Evolutionary conservation across 257 asterid species (phyloP).

Genomic region (Solanum virginianum): DNA sequence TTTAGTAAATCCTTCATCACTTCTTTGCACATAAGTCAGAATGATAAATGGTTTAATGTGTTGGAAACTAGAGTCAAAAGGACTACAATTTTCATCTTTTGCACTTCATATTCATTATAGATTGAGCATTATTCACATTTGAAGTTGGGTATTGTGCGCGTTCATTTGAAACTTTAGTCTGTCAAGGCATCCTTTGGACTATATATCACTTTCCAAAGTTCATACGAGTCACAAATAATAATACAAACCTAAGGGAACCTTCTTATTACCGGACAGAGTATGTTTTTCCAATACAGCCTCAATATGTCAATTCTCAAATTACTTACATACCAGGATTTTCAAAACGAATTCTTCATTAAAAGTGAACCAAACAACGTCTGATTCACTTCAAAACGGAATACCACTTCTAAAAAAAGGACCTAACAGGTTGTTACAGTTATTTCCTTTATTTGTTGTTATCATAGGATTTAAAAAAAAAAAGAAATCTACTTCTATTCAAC

Average conservation of each 20-base stretch:
- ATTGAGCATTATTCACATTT: neutral
- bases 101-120: neutral
- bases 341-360: neutral
- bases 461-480: neutral
- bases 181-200: neutral
- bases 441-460: slow-evolving; percentile 1
- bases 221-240: neutral
- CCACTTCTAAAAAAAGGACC: neutral
- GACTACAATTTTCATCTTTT: neutral
- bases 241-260: neutral
- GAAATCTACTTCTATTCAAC: neutral
- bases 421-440: neutral
- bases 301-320: neutral
- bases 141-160: neutral
- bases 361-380: neutral
- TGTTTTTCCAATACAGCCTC: neutral
- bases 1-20: neutral
- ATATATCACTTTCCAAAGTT: neutral
- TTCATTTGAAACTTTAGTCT: neutral
- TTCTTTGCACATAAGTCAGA: neutral
- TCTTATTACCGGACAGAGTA: neutral
- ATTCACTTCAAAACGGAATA: neutral
- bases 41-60: neutral
- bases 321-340: neutral
- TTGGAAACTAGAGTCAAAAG: neutral